Percentiles rank a stretch among this genome's conserved stretches.
phyloP scores from a whole-genome alignment of 2,329 filamentous ascomycete species.

The Colletotrichum trifolii region DNA sequence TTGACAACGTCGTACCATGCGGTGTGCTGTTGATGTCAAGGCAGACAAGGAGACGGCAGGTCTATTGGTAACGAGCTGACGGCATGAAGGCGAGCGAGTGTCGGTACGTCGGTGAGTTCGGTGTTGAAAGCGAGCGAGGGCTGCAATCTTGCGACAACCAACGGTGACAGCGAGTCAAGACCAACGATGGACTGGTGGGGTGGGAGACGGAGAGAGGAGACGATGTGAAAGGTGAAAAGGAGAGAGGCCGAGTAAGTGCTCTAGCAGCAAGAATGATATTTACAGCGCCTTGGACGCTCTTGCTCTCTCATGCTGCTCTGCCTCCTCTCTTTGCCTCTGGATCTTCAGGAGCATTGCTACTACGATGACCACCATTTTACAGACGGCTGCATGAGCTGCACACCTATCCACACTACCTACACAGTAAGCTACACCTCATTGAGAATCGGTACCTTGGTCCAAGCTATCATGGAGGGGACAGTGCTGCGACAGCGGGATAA shows the following conservation, averaged over 20 bases:
- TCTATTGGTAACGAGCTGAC: neutral
- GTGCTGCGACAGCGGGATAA: constrained; percentile 21
- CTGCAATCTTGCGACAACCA: constrained; percentile 9
- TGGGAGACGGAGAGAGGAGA: neutral
- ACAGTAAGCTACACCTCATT: neutral
- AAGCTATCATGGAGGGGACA: neutral
- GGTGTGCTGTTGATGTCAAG: neutral
- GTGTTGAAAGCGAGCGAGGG: constrained; percentile 18
- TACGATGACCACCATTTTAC: neutral
- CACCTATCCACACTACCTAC: neutral
- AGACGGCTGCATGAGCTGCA: neutral
- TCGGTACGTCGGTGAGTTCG: constrained; percentile 13
- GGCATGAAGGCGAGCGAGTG: constrained; percentile 24
- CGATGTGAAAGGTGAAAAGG: neutral
- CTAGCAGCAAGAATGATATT: neutral
- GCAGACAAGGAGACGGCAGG: neutral
- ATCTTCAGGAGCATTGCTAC: neutral
- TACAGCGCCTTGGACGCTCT: constrained; percentile 3
- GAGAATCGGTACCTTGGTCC: constrained; percentile 3
- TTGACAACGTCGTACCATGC: neutral
- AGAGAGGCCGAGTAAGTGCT: constrained; percentile 11
- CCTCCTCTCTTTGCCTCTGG: no score
- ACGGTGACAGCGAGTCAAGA: constrained; percentile 16
- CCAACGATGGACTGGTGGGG: neutral
- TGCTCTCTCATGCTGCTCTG: neutral